These are phyloP conservation scores for Aspergillus neoniger DNA, from an alignment of 2,329 filamentous ascomycete genomes.

Conservation along the genomic window DNA sequence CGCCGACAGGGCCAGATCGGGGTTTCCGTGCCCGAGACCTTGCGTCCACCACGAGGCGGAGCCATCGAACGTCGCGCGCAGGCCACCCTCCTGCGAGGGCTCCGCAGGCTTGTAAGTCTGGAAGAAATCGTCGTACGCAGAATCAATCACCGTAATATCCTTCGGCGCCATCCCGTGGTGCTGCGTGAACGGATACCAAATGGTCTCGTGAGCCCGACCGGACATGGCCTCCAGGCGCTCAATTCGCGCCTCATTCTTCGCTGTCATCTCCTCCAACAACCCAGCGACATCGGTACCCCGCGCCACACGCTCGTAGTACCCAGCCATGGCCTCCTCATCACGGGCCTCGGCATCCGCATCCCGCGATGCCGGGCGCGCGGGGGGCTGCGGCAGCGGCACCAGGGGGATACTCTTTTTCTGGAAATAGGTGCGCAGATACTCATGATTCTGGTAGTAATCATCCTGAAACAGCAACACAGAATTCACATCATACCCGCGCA, in stretches of 20 bases:
- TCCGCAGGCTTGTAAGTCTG: slow-evolving; percentile 54
- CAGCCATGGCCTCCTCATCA: slow-evolving; percentile 60
- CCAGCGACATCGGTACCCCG: slow-evolving; percentile 42
- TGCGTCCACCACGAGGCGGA: slow-evolving; percentile 94
- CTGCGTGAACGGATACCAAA: slow-evolving; percentile 90
- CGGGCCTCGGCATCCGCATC: slow-evolving; percentile 39
- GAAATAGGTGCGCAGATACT: slow-evolving; percentile 71
- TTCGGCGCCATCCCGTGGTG: slow-evolving; percentile 64
- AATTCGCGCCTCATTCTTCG: slow-evolving; percentile 59
- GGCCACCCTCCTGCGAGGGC: slow-evolving; percentile 33
- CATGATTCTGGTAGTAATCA: slow-evolving; percentile 65
- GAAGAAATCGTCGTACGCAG: slow-evolving; percentile 76
- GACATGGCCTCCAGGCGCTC: slow-evolving; percentile 63
- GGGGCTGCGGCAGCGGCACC: slow-evolving; percentile 61
- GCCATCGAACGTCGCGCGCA: slow-evolving; percentile 74
- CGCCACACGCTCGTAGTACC: slow-evolving; percentile 62
- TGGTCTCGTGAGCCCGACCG: slow-evolving; percentile 60
- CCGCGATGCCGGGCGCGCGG: slow-evolving; percentile 41
- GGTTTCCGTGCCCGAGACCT: slow-evolving; percentile 77
- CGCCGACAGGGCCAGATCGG: slow-evolving; percentile 69
- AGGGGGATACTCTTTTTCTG: slow-evolving; percentile 59
- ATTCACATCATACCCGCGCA: slow-evolving; percentile 78
- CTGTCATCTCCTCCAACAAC: slow-evolving; percentile 55
- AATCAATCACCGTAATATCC: slow-evolving; percentile 75
- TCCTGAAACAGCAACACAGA: slow-evolving; percentile 70